Base-by-base conservation (phyloP, 257 asterid genomes). In the Apocynum venetum region DNA sequence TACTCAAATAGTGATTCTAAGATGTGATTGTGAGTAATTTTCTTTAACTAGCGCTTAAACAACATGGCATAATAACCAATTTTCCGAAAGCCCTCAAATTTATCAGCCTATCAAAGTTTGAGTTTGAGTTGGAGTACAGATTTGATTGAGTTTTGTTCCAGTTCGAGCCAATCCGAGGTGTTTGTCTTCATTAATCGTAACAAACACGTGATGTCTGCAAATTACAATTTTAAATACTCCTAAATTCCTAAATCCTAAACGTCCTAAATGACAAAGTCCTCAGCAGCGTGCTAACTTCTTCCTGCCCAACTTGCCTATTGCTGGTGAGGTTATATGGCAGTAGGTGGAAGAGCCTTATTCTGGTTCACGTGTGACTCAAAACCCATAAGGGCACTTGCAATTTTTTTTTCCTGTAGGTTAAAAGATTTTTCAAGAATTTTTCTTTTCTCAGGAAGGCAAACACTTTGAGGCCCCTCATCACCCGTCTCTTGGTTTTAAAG, bases 401-500 rank as follows among this genome's bases (percentile, higher is more conserved):
- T 31, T 61, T 15, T 61, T 6, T 44, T 44, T 44, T 60, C 0
- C 40, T 60, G 67, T 31, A 60, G 41, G 31, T 60, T 60, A 13
- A 25, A 3, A 7, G 31, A 60, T 19, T 43, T 7, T 17, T 64
- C 63, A 35, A 49, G 25, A 5, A 35, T 51, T 25, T 20, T 8
- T 35, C 64, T 66, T 44, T 52, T 71, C 13, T 41, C 43, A 59
- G 70, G 59, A 77, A 47, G 77, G 65, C 41, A 20, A 46, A 11
- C 82, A 81, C 71, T 52, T 64, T 10, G 63, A 49, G 66, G 52
- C 36, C 72, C 67, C 71, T 52, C 47, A 72, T 49, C 80, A 76
- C 80, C 78, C 72, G 72, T 74, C 77, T 47, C 76, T 69, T 80
- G 68, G 57, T 72, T 71, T 46, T 71, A 51, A 31, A 70, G 47